phyloP scores from a whole-genome alignment of 129 eudicot species.

The Flaveria robusta region DNA sequence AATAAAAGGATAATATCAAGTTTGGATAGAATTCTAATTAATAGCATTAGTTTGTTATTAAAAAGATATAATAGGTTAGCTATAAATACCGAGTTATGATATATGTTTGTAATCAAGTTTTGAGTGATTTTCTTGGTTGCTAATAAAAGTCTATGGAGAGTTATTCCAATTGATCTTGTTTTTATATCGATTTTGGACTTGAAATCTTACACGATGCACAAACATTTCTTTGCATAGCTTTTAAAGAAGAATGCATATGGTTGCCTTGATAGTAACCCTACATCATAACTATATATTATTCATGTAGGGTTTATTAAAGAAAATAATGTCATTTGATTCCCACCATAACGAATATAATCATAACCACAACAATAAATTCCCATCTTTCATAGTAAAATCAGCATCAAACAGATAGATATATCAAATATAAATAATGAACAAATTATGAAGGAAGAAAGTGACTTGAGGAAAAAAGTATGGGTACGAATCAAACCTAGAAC shows the following conservation, averaged over 20 bases:
- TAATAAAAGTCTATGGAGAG: too few relatives aligned
- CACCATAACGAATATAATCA: slow-evolving; percentile 2
- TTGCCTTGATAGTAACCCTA: neutral
- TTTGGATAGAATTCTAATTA: too few relatives aligned
- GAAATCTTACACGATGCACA: neutral
- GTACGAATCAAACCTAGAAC: slow-evolving; percentile 36
- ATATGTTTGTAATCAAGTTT: too few relatives aligned
- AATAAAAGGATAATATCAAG: too few relatives aligned
- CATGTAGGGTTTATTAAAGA: neutral
- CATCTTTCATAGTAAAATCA: slow-evolving; percentile 9
- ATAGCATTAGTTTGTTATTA: too few relatives aligned
- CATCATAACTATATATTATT: neutral
- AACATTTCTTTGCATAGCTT: neutral
- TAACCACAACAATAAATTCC: neutral
- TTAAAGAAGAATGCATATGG: neutral
- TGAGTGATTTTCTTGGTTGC: too few relatives aligned
- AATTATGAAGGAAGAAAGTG: slow-evolving; percentile 31
- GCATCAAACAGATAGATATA: neutral
- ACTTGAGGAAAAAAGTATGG: slow-evolving; percentile 20
- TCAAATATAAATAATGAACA: slow-evolving; percentile 18
- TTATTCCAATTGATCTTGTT: too few relatives aligned
- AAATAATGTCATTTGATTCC: neutral
- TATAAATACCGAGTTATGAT: too few relatives aligned
- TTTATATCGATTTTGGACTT: too few relatives aligned
- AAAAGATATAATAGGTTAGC: too few relatives aligned